A percentile compares a stretch with the other conserved stretches of the same genome.
Conservation (phyloP, 1,139 yeast species). For the Suhomyces coccinellae region DNA sequence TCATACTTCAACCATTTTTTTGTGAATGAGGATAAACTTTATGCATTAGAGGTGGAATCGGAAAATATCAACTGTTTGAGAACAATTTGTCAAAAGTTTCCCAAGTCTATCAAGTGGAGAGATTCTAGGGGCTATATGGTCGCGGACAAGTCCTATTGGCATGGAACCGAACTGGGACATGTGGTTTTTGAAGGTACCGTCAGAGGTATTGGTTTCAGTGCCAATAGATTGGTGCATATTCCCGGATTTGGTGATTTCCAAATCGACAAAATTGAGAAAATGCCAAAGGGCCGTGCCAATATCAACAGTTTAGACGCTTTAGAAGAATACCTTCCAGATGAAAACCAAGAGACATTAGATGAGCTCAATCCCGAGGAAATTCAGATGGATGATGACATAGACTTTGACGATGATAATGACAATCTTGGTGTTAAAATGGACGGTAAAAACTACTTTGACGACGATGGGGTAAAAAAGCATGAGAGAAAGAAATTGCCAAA, state of each 20-base stretch:
- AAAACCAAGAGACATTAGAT: slow-evolving; percentile 63
- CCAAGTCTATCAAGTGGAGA: slow-evolving; percentile 87
- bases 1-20: slow-evolving; percentile 88
- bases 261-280: slow-evolving; percentile 62
- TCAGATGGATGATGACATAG: slow-evolving; percentile 49
- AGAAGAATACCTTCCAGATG: slow-evolving; percentile 44
- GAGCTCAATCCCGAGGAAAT: slow-evolving; percentile 63
- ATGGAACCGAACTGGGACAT: slow-evolving; percentile 30
- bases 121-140: slow-evolving; percentile 85
- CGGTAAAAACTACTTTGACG: slow-evolving; percentile 62
- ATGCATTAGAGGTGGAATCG: slow-evolving; percentile 62
- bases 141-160: slow-evolving; percentile 63
- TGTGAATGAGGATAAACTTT: slow-evolving; percentile 80
- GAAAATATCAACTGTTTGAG: slow-evolving; percentile 76
- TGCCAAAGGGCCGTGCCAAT: slow-evolving; percentile 21
- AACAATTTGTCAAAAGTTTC: slow-evolving; percentile 78
- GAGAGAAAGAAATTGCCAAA: slow-evolving; percentile 58
- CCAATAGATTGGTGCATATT: slow-evolving; percentile 76
- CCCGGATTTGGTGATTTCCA: slow-evolving; percentile 92
- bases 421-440: slow-evolving; percentile 66
- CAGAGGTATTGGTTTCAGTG: slow-evolving; percentile 81
- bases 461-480: slow-evolving; percentile 29
- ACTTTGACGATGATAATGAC: slow-evolving; percentile 44
- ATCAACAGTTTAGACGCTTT: slow-evolving; percentile 26
- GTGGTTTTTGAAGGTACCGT: slow-evolving; percentile 77